Percentiles rank a stretch among this genome's conserved stretches.
These are phyloP conservation scores for Saccharomycopsis fodiens DNA, from an alignment of 805 yeast species.

Conservation along the genomic window DNA sequence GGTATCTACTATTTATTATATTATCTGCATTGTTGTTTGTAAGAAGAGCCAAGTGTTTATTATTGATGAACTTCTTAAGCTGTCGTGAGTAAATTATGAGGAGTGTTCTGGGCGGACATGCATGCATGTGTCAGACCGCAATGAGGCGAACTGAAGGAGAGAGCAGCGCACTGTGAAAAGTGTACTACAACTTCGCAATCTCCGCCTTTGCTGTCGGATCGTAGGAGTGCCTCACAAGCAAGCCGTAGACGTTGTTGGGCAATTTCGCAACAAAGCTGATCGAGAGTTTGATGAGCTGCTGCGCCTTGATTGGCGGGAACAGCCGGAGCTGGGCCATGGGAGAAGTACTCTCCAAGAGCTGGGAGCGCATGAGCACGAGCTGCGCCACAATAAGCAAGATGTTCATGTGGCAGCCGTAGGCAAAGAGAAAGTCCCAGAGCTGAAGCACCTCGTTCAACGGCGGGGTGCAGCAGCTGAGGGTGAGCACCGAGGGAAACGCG, in stretches of 20 bases:
- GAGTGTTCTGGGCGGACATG: no score
- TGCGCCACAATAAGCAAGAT: slow-evolving; percentile 80
- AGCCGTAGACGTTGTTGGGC: slow-evolving; percentile 50
- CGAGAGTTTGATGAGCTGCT: slow-evolving; percentile 68
- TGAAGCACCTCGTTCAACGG: slow-evolving; percentile 67
- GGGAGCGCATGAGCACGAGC: slow-evolving; percentile 57
- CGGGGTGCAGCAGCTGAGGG: slow-evolving; percentile 84
- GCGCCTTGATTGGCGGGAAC: slow-evolving; percentile 64
- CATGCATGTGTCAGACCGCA: no score
- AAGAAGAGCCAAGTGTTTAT: no score
- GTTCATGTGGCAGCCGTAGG: slow-evolving; percentile 87
- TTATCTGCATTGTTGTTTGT: no score
- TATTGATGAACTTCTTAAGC: no score
- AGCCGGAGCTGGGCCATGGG: slow-evolving; percentile 74
- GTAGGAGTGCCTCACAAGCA: slow-evolving; percentile 16
- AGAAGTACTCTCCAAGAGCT: slow-evolving; percentile 42
- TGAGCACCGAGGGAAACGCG: slow-evolving; percentile 77
- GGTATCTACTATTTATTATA: no score
- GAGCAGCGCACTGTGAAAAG: no score
- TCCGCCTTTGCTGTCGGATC: slow-evolving; percentile 14
- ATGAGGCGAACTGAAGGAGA: no score
- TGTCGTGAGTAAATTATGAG: no score
- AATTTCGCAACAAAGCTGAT: slow-evolving; percentile 72
- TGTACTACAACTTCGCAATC: background rate
- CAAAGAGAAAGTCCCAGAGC: slow-evolving; percentile 86